Evolutionary conservation across 495 filamentous ascomycete species (phyloP).

Genomic region (Penicillium longicatenatum): DNA sequence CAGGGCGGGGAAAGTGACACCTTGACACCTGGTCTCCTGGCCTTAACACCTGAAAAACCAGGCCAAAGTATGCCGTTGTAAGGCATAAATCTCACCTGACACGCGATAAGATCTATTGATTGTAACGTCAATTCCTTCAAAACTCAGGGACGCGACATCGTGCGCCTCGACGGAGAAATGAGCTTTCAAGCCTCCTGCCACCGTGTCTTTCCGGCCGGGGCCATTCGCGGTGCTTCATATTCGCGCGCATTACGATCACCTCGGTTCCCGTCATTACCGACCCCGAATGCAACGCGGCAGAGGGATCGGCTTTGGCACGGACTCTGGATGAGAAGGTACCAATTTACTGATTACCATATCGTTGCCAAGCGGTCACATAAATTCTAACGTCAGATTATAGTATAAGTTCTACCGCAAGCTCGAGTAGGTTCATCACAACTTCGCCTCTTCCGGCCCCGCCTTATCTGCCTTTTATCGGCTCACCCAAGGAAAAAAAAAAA

Average conservation of each 20-base stretch:
- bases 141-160: not conserved
- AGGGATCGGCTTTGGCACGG: slow-evolving; percentile 10
- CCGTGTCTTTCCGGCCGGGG: not conserved
- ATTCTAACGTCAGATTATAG: slow-evolving; percentile 10
- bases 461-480: slow-evolving; percentile 25
- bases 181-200: slow-evolving; percentile 6
- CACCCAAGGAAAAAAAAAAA: slow-evolving; percentile 14
- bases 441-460: slow-evolving; percentile 9
- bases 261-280: slow-evolving; percentile 13
- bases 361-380: slow-evolving; percentile 3
- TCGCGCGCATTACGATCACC: slow-evolving; percentile 9
- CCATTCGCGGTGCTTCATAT: slow-evolving; percentile 2
- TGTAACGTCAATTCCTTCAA: not conserved
- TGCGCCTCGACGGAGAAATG: slow-evolving; percentile 11
- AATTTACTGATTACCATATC: slow-evolving; percentile 2
- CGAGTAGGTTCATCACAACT: slow-evolving; percentile 19
- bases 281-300: slow-evolving; percentile 9
- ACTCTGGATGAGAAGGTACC: slow-evolving; percentile 15
- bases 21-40: not conserved
- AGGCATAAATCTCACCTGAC: slow-evolving; percentile 16
- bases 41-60: not conserved
- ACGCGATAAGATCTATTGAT: slow-evolving; percentile 7
- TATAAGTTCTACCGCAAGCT: slow-evolving; percentile 8
- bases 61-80: not conserved
- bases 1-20: slow-evolving; percentile 7